A percentile compares a stretch with the other conserved stretches of the same genome.
Conservation (phyloP, 805 yeast genomes). For the Kodamaea neixiangensis region DNA sequence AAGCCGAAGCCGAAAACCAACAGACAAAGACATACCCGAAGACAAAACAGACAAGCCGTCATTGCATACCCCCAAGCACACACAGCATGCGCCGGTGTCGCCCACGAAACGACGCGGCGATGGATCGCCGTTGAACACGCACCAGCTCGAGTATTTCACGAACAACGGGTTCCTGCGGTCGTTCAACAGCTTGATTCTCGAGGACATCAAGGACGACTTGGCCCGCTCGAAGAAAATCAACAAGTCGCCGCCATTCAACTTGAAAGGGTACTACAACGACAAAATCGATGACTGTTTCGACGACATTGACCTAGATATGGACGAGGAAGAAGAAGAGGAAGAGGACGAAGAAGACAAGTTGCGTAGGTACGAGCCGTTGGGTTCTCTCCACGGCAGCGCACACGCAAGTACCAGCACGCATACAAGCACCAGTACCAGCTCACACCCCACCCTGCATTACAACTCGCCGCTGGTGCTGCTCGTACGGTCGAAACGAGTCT, state of each 20-base stretch:
- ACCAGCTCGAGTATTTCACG: slow-evolving; percentile 34
- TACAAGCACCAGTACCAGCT: not conserved
- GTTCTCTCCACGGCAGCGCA: slow-evolving; percentile 3
- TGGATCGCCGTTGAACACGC: slow-evolving; percentile 1
- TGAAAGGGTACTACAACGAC: slow-evolving; percentile 26
- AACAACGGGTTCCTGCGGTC: slow-evolving; percentile 43
- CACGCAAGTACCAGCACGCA: not conserved
- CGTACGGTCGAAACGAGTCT: slow-evolving; percentile 1
- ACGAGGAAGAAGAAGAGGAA: slow-evolving; percentile 13
- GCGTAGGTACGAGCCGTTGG: slow-evolving; percentile 1
- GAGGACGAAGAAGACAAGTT: slow-evolving; percentile 10
- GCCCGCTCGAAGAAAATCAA: slow-evolving; percentile 26
- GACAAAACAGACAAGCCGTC: not conserved
- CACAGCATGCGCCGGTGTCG: not conserved
- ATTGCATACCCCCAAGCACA: not conserved
- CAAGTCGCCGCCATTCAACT: slow-evolving; percentile 45
- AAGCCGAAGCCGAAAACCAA: not conserved
- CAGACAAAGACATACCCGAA: not conserved
- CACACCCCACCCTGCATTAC: not conserved
- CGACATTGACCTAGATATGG: slow-evolving; percentile 17
- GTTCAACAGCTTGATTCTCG: slow-evolving; percentile 44
- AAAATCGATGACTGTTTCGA: slow-evolving; percentile 22
- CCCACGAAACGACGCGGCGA: not conserved
- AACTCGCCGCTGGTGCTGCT: slow-evolving; percentile 2
- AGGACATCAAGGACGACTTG: slow-evolving; percentile 31